Evolutionary conservation across 83 land plant species (phyloP).

Genomic region (Diphasiastrum complanatum): DNA sequence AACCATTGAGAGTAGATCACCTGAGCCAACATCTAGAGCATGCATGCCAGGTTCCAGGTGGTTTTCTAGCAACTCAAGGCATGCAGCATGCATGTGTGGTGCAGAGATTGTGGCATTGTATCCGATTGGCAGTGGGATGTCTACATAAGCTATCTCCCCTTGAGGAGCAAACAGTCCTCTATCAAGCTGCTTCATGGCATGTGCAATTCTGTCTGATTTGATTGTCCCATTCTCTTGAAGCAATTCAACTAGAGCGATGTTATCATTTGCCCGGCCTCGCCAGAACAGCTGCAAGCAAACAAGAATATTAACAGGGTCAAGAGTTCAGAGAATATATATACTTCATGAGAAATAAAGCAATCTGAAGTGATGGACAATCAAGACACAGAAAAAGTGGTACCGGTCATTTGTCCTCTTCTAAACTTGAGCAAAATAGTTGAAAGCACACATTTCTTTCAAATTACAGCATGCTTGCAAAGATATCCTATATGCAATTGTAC

Average conservation of each 20-base stretch:
- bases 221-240: slow-evolving; percentile 11
- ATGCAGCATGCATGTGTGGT: slow-evolving; percentile 34
- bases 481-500: too few species aligned
- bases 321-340: too few species aligned
- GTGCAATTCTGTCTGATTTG: slow-evolving; percentile 12
- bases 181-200: slow-evolving; percentile 32
- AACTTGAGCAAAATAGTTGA: too few species aligned
- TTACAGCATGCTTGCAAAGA: too few species aligned
- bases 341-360: too few species aligned
- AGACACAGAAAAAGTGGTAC: too few species aligned
- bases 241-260: slow-evolving; percentile 15
- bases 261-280: slow-evolving; percentile 21
- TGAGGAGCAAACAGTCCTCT: slow-evolving; percentile 25
- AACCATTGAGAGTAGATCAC: neutral
- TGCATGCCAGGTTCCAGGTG: slow-evolving; percentile 36
- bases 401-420: too few species aligned
- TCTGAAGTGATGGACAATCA: too few species aligned
- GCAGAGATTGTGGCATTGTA: slow-evolving; percentile 38
- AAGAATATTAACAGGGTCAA: too few species aligned
- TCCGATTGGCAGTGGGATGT: slow-evolving; percentile 33
- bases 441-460: too few species aligned
- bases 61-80: slow-evolving; percentile 28
- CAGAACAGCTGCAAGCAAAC: slow-evolving; percentile 26
- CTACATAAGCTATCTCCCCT: slow-evolving; percentile 20
- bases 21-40: slow-evolving; percentile 36